Conservation (phyloP, 2,329 filamentous ascomycete species). For the Akanthomyces muscarius region DNA sequence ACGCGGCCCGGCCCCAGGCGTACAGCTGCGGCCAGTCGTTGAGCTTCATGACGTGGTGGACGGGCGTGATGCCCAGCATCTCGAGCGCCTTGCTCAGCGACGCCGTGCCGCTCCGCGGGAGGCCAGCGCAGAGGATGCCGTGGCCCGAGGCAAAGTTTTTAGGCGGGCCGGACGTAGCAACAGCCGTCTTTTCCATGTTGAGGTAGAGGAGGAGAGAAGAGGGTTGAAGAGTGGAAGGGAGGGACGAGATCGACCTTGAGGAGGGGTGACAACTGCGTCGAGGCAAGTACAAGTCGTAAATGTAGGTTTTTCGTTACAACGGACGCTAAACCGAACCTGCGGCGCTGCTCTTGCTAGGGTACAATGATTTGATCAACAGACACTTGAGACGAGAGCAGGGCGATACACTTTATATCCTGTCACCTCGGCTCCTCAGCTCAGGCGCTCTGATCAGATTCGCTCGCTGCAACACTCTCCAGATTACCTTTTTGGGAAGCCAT, state of each 20-base stretch:
- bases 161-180: not conserved
- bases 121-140: slow-evolving; percentile 17
- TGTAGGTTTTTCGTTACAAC: not conserved
- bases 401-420: not conserved
- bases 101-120: slow-evolving; percentile 15
- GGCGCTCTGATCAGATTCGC: not conserved
- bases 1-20: slow-evolving; percentile 16
- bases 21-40: slow-evolving; percentile 14
- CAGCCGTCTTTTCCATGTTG: slow-evolving; percentile 2
- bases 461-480: not conserved
- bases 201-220: not conserved
- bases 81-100: slow-evolving; percentile 12
- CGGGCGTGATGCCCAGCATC: slow-evolving; percentile 12
- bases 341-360: not conserved
- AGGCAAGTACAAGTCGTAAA: not conserved
- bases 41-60: slow-evolving; percentile 17
- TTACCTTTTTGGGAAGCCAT: not conserved
- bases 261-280: not conserved
- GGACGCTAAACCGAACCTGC: not conserved
- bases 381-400: not conserved
- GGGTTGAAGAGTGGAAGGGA: not conserved
- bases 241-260: not conserved
- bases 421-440: not conserved
- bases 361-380: not conserved
- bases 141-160: slow-evolving; percentile 16